Evolutionary conservation across 140 eudicot genomes (phyloP), one percentile per base, ranked within the genome.

Genomic region (Senecio squalidus): DNA sequence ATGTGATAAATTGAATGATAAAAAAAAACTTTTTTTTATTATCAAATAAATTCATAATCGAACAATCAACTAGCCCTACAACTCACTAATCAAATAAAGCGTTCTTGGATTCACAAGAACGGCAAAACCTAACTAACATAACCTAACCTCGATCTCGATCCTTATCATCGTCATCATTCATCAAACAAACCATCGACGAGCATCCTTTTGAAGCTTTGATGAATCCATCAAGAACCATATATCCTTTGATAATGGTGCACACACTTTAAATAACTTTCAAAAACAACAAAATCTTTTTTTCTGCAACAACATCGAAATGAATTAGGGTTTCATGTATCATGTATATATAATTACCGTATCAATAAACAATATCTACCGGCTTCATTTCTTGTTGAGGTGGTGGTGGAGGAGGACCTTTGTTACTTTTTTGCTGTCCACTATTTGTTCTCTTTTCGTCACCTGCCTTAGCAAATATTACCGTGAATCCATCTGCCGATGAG

Each of bases 381-480:
- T 68, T 66, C 16, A 7, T 11, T 31, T 68, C 67, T 31, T 20
- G 0, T 46, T 55, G 56, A 9, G 65, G 66, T 17, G 51, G 66
- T 0, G 58, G 76, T 3, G 45, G 59, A 38, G 66, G 77, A 50
- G 71, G 58, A 23, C 49, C 44, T 36, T 71, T 58, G 53, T 55
- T 30, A 9, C 17, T 54, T 44, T 33, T 54, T 26, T 66, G 72
- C 5, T 28, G 31, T 23, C 45, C 64, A 33, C 60, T 60, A 4
- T 47, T 63, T 50, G 75, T 45, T 57, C 47, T 69, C 36, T 69
- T 75, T 9, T 75, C 80, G 38, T 75, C 76, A 6, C 76, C 27
- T 28, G 76, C 76, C 76, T 75, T 75, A 15, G 80, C 76, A 57
- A 75, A 75, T 27, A 56, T 62, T 1, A 75, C 80, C 17, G 80